Conservation (phyloP, 1,284 basidiomycete genomes). For the Agroathelia rolfsii region DNA sequence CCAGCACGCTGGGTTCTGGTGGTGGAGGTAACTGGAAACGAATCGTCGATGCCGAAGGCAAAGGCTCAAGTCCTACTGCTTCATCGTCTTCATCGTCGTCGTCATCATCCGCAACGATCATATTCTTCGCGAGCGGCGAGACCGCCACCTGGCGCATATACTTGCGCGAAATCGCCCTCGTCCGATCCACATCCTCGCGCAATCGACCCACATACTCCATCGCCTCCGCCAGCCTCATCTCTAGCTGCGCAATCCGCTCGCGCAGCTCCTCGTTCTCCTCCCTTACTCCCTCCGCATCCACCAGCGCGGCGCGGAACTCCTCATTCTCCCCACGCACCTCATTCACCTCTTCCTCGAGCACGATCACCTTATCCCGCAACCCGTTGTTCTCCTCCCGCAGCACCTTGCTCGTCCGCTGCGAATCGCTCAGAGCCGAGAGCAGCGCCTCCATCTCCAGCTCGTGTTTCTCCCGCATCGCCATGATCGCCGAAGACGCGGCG, state of each 20-base stretch:
- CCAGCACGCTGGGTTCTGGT: too few species aligned
- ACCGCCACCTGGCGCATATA: background rate
- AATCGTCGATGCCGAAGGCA: conserved; percentile 11
- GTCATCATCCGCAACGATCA: background rate
- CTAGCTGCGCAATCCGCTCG: conserved; percentile 3
- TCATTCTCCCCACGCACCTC: conserved; percentile 20
- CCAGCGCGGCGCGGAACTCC: conserved; percentile 16
- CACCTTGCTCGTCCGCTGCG: conserved; percentile 50
- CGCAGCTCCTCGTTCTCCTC: conserved; percentile 18
- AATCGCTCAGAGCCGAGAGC: conserved; percentile 59
- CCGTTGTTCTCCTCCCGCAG: conserved; percentile 60
- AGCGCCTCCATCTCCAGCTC: conserved; percentile 56
- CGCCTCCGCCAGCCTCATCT: conserved; percentile 10
- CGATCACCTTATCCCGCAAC: conserved; percentile 42
- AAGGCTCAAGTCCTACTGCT: conserved; percentile 6
- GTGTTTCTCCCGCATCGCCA: conserved; percentile 53
- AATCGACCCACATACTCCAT: conserved; percentile 17
- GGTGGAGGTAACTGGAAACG: too few species aligned
- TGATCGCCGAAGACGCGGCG: conserved; percentile 23
- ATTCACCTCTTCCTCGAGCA: conserved; percentile 33
- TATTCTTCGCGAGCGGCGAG: background rate
- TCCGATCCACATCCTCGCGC: conserved; percentile 19
- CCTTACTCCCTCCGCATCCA: conserved; percentile 19
- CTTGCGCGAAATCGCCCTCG: conserved; percentile 5
- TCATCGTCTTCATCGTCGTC: conserved; percentile 1